Conservation (phyloP, 2,329 filamentous ascomycete species). For the Arthroderma sp. region DNA sequence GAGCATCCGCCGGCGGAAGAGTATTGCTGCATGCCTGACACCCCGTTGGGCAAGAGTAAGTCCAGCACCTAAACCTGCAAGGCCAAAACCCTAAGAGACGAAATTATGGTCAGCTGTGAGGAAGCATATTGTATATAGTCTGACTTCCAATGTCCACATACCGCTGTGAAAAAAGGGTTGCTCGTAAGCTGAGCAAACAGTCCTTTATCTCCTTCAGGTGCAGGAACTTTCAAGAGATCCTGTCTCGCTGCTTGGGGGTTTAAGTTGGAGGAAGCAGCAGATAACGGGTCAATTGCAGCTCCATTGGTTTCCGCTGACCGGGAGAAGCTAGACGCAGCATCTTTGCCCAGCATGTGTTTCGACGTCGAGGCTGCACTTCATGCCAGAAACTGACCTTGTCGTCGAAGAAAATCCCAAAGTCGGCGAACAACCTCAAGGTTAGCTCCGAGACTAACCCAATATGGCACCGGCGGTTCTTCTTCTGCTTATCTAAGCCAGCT, state of each 20-base stretch:
- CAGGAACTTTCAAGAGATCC: slow-evolving; percentile 21
- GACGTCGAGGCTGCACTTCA: neutral
- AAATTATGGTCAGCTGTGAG: slow-evolving; percentile 1
- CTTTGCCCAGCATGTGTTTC: slow-evolving; percentile 12
- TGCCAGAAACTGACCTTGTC: no score
- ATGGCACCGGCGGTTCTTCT: neutral
- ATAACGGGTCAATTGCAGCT: slow-evolving; percentile 11
- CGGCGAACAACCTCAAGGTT: no score
- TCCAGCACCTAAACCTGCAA: slow-evolving; percentile 74
- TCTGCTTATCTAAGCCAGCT: neutral
- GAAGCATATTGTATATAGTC: neutral
- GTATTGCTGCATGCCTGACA: slow-evolving; percentile 54
- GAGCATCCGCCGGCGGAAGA: slow-evolving; percentile 72
- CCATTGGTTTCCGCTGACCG: slow-evolving; percentile 27
- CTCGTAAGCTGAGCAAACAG: slow-evolving; percentile 32
- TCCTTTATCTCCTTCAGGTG: slow-evolving; percentile 25
- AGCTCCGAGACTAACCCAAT: no score
- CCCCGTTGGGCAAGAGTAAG: slow-evolving; percentile 71
- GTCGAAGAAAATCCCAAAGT: no score
- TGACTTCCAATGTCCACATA: slow-evolving; percentile 15
- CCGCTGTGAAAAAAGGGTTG: slow-evolving; percentile 39
- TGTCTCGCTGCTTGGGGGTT: slow-evolving; percentile 19
- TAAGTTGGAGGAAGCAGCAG: neutral
- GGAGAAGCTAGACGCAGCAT: slow-evolving; percentile 8
- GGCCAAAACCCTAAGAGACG: slow-evolving; percentile 57